Base-by-base conservation (phyloP, 148 eudicot species). In the Nepenthes gracilis region DNA sequence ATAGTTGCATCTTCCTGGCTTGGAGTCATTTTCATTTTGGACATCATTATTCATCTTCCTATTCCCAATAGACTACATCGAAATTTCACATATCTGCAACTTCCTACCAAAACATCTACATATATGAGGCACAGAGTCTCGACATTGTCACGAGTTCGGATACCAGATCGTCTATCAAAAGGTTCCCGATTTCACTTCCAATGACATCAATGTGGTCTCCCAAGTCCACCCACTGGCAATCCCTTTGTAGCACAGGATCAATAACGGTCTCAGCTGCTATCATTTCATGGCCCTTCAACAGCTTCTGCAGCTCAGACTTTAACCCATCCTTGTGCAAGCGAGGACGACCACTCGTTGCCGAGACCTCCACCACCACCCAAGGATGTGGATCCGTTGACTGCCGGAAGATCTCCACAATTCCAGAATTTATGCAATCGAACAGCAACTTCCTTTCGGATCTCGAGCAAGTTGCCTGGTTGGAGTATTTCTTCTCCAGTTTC, bases 121-220 rank as follows among this genome's bases (percentile, higher is more conserved):
- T 40, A 4, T 40, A 40, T 8, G 8, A 40, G 53, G 11, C 13
- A 49, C 6, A 49, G 1, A 49, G 53, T 61, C 53, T 59, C 57
- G 62, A 72, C 70, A 74, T 32, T 9, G 57, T 14, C 13, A 54
- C 60, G 47, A 75, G 38, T 63, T 86, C 98, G 5, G 57, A 60
- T 55, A 88, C 70, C 43, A 94, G 77, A 57, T 86, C 99, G 69
- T 86, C 78, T 52, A 78, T 71, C 83, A 94, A 63, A 67, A 73
- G 23, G 14, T 62, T 70, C 73, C 78, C 92, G 55, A 94, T 77
- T 40, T 80, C 87, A 50, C 59, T 72, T 63, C 89, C 90, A 63
- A 86, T 61, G 32, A 50, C 68, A 13, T 77, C 79, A 11, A 80
- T 45, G 57, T 72, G 81, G 48, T 75, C 74, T 36, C 69, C 81